These are phyloP conservation scores for Luffa aegyptiaca DNA, from an alignment of 306 rosid species.

Conservation along the genomic window DNA sequence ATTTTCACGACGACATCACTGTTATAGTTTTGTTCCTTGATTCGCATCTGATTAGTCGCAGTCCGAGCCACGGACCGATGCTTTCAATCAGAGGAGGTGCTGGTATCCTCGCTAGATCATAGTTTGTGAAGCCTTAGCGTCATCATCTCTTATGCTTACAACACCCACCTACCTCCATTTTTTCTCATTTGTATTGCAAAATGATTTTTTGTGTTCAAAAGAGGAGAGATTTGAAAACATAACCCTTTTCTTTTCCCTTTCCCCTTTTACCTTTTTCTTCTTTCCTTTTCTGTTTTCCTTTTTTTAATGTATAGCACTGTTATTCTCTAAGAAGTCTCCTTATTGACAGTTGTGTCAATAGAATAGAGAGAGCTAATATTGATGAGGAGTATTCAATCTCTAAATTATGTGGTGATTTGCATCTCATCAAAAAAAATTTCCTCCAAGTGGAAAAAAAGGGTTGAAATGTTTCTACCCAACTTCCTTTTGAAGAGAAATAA, in stretches of 20 bases:
- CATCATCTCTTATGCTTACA: background rate
- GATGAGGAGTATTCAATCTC: background rate
- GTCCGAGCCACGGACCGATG: conserved; percentile 33
- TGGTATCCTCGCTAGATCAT: conserved; percentile 26
- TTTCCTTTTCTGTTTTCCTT: background rate
- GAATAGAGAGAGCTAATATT: background rate
- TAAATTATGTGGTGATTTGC: background rate
- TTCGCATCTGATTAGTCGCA: conserved; percentile 38
- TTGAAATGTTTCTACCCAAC: background rate
- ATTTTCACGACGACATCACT: conserved; percentile 92
- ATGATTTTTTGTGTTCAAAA: conserved; percentile 10
- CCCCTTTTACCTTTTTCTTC: background rate
- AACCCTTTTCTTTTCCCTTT: background rate
- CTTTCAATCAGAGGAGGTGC: conserved; percentile 62
- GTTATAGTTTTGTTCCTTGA: conserved; percentile 81
- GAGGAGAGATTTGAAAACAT: conserved; percentile 18
- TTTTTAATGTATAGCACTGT: conserved; percentile 19
- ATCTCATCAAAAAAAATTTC: background rate
- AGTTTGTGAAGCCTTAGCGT: conserved; percentile 23
- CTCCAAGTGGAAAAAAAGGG: background rate
- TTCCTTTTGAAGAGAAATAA: background rate
- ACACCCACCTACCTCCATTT: conserved; percentile 12
- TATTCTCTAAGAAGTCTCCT: background rate
- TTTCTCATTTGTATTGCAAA: conserved; percentile 16
- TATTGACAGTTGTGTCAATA: conserved; percentile 1